These are phyloP conservation scores for Sarocladium strictum DNA, from an alignment of 2,329 filamentous ascomycete species.

Conservation along the genomic window DNA sequence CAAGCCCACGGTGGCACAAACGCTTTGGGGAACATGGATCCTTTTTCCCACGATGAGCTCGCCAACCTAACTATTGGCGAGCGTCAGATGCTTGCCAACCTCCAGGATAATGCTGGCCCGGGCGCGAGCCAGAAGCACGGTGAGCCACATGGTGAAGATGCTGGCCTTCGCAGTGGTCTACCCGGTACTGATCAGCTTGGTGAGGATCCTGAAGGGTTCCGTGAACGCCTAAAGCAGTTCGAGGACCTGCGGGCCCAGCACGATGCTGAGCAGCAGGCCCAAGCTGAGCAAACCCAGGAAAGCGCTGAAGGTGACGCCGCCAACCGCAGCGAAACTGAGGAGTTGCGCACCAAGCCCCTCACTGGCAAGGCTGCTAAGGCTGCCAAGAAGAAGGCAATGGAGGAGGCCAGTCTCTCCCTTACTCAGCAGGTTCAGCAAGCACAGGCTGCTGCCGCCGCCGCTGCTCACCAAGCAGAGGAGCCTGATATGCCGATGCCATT, in stretches of 20 bases:
- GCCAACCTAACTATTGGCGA: conserved; percentile 54
- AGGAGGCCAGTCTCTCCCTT: conserved; percentile 52
- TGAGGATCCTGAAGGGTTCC: conserved; percentile 53
- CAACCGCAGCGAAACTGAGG: not conserved
- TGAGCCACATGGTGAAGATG: conserved; percentile 27
- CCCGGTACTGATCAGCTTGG: conserved; percentile 44
- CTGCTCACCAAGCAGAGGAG: conserved; percentile 42
- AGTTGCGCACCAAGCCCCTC: not conserved
- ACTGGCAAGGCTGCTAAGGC: conserved; percentile 2
- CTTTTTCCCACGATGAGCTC: conserved; percentile 68
- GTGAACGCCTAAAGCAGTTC: conserved; percentile 77
- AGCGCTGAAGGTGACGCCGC: conserved; percentile 18
- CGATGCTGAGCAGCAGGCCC: conserved; percentile 46
- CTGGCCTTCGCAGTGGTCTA: conserved; percentile 37
- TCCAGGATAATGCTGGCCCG: conserved; percentile 16
- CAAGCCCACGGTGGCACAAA: conserved; percentile 29
- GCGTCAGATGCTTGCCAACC: conserved; percentile 44
- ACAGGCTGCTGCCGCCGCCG: conserved; percentile 39
- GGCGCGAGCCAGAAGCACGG: conserved; percentile 9
- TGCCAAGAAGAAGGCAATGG: conserved; percentile 23
- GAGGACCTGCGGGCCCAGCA: conserved; percentile 70
- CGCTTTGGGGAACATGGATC: conserved; percentile 35
- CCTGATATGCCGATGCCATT: conserved; percentile 71
- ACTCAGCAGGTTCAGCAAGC: conserved; percentile 83
- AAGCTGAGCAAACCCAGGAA: conserved; percentile 18